Evolutionary conservation across 192 early-diverging fungal genomes (phyloP).

Genomic region (Funneliformis mosseae): DNA sequence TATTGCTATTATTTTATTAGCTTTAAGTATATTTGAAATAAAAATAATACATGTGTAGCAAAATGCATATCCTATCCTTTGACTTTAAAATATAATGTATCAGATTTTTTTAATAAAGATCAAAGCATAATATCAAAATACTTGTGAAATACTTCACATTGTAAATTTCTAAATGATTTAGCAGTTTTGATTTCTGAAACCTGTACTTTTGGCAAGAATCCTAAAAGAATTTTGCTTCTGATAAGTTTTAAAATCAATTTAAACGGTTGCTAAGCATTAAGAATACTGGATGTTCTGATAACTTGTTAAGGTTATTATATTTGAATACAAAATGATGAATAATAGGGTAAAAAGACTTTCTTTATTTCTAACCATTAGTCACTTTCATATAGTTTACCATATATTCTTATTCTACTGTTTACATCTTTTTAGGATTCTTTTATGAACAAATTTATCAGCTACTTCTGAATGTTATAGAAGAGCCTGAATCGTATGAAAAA

Average conservation of each 20-base stretch:
- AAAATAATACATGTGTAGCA: not conserved
- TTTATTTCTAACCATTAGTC: not conserved
- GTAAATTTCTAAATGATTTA: not conserved
- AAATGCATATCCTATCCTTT: not conserved
- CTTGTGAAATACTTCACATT: not conserved
- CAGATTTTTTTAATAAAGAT: not conserved
- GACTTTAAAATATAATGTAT: not conserved
- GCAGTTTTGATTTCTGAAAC: not conserved
- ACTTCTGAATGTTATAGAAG: too few species aligned
- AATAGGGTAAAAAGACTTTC: not conserved
- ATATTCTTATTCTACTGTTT: not conserved
- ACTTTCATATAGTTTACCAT: not conserved
- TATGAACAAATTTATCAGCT: not conserved
- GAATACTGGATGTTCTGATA: not conserved
- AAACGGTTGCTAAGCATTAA: not conserved
- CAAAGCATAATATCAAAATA: not conserved
- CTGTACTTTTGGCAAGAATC: not conserved
- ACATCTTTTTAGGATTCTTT: not conserved
- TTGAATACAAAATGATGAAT: not conserved
- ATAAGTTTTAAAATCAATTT: not conserved
- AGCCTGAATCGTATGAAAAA: too few species aligned
- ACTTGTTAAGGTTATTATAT: not conserved
- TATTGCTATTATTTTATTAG: not conserved
- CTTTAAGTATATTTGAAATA: not conserved
- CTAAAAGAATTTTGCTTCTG: constrained; percentile 2